Percentiles rank a stretch among this genome's conserved stretches.
These are phyloP conservation scores for Lactarius sanguifluus DNA, from an alignment of 768 basidiomycete species.

Conservation along the genomic window DNA sequence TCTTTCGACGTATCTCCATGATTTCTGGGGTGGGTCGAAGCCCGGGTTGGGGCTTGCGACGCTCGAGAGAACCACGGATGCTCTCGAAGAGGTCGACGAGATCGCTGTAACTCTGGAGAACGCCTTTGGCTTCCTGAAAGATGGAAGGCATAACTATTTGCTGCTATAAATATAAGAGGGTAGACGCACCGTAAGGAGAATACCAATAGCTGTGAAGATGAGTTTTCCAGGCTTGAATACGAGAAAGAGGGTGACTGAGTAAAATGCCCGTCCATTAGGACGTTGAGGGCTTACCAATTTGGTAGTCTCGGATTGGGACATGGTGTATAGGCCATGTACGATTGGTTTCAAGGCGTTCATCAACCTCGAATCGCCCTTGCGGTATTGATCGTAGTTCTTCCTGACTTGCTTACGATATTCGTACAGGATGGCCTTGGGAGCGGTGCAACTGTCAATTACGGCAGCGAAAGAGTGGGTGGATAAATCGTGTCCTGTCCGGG, in stretches of 20 bases:
- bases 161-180: background rate
- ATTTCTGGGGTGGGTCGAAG: slow-evolving; percentile 2
- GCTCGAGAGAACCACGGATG: slow-evolving; percentile 1
- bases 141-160: background rate
- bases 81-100: background rate
- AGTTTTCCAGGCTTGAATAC: background rate
- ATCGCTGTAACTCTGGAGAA: background rate
- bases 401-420: background rate
- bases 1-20: background rate
- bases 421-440: slow-evolving; percentile 1
- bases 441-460: background rate
- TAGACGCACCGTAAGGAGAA: background rate
- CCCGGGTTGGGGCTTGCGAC: slow-evolving; percentile 1
- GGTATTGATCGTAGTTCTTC: slow-evolving; percentile 7
- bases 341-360: slow-evolving; percentile 2
- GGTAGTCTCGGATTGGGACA: slow-evolving; percentile 1
- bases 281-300: background rate
- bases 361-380: slow-evolving; percentile 4
- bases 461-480: background rate
- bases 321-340: background rate
- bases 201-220: slow-evolving; percentile 2
- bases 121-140: slow-evolving; percentile 3
- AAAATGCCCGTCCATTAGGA: background rate
- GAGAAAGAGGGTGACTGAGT: background rate
- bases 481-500: background rate